Conservation (phyloP, 164 flowering plant genomes). For the Magnolia changhungtana region DNA sequence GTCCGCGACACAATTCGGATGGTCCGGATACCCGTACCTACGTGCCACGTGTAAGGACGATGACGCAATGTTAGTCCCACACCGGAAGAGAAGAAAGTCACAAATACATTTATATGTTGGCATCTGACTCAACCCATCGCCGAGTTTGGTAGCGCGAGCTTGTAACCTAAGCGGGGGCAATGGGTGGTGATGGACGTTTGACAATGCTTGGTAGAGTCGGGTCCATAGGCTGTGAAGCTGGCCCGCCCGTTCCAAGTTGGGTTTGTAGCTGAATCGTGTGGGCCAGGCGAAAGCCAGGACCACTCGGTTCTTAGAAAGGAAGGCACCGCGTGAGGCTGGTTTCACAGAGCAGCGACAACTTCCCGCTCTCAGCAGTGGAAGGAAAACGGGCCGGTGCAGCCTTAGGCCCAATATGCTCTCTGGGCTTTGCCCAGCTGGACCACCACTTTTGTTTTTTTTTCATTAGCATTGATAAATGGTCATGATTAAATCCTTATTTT, state of each 20-base stretch:
- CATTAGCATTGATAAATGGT: no score
- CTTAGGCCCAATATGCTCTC: background rate
- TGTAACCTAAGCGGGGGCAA: background rate
- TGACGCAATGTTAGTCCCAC: background rate
- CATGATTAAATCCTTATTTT: no score
- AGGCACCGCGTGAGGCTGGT: conserved; percentile 7
- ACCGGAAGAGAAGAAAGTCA: background rate
- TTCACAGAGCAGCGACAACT: conserved; percentile 3
- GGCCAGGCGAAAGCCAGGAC: background rate
- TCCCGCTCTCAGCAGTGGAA: conserved; percentile 13
- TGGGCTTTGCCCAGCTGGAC: background rate
- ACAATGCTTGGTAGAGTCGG: background rate
- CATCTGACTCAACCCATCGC: accelerated
- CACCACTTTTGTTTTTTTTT: background rate
- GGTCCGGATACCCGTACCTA: no score
- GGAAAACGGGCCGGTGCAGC: conserved; percentile 1
- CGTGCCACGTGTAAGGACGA: no score
- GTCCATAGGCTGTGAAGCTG: background rate
- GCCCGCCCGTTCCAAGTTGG: background rate
- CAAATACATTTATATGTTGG: background rate
- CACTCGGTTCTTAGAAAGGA: background rate
- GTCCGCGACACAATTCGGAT: no score
- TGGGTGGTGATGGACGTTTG: background rate
- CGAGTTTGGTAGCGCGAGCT: background rate
- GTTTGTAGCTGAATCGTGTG: background rate